Percentiles rank a stretch among this genome's conserved stretches.
Conservation (phyloP, 495 filamentous ascomycete species). For the Thozetella sp. region DNA sequence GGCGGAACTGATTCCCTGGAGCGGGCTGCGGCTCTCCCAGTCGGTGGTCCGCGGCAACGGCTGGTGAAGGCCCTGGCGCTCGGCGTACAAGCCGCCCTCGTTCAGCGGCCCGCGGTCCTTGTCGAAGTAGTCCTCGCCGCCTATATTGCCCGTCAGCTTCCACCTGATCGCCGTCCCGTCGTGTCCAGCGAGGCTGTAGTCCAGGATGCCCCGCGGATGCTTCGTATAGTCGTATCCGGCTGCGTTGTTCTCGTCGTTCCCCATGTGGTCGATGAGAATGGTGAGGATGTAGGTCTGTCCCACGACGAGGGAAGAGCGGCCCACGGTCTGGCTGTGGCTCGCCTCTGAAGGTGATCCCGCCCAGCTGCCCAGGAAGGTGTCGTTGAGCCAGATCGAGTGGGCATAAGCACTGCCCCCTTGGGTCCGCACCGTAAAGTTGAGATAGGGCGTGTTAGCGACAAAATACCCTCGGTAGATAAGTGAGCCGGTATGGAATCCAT, state of each 20-base stretch:
- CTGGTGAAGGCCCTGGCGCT: slow-evolving; percentile 72
- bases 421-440: slow-evolving; percentile 52
- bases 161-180: slow-evolving; percentile 37
- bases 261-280: slow-evolving; percentile 73
- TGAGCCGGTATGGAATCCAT: slow-evolving; percentile 71
- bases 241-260: slow-evolving; percentile 63
- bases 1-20: slow-evolving; percentile 52
- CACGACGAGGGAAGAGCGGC: slow-evolving; percentile 54
- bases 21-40: slow-evolving; percentile 46
- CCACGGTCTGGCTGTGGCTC: slow-evolving; percentile 54
- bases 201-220: slow-evolving; percentile 67
- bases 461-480: slow-evolving; percentile 77
- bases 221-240: slow-evolving; percentile 68
- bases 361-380: slow-evolving; percentile 57
- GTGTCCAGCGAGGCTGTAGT: slow-evolving; percentile 42
- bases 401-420: slow-evolving; percentile 67
- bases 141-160: slow-evolving; percentile 80
- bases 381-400: slow-evolving; percentile 58
- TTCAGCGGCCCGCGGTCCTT: slow-evolving; percentile 71
- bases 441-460: slow-evolving; percentile 62
- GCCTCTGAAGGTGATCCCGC: slow-evolving; percentile 46
- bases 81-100: slow-evolving; percentile 71
- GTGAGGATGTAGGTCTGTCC: slow-evolving; percentile 65
- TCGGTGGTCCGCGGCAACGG: slow-evolving; percentile 55
- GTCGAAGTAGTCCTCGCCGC: slow-evolving; percentile 72